These are phyloP conservation scores for Coniochaeta ligniaria DNA, from an alignment of 2,329 filamentous ascomycete genomes.

Conservation along the genomic window DNA sequence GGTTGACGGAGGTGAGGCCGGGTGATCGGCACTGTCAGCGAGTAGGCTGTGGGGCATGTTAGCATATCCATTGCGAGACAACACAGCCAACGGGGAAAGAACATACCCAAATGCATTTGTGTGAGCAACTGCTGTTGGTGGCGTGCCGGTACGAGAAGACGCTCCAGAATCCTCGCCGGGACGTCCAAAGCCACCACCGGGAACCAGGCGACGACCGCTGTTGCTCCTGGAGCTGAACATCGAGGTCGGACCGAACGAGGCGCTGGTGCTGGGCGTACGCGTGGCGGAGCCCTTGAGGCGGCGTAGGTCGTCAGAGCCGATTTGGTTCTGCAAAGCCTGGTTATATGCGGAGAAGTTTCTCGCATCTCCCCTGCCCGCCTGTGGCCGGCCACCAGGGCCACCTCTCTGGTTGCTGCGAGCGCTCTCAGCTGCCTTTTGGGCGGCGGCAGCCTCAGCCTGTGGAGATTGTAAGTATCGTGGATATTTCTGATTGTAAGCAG, in stretches of 20 bases:
- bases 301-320: slow-evolving; percentile 86
- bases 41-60: slow-evolving; percentile 38
- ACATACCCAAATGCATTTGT: slow-evolving; percentile 92
- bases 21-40: slow-evolving; percentile 55
- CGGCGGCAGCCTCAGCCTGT: slow-evolving; percentile 64
- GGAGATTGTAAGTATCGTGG: slow-evolving; percentile 14
- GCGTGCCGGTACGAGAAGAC: slow-evolving; percentile 85
- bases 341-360: slow-evolving; percentile 74
- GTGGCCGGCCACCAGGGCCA: slow-evolving; percentile 62
- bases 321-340: slow-evolving; percentile 73
- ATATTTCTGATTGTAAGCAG: not conserved
- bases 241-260: slow-evolving; percentile 72
- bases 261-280: slow-evolving; percentile 54
- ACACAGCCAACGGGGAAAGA: not conserved
- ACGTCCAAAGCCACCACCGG: slow-evolving; percentile 64
- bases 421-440: slow-evolving; percentile 73
- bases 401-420: slow-evolving; percentile 49
- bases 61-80: slow-evolving; percentile 12
- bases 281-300: slow-evolving; percentile 63
- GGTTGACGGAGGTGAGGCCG: slow-evolving; percentile 63
- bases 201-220: slow-evolving; percentile 76
- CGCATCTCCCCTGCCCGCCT: slow-evolving; percentile 68
- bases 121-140: slow-evolving; percentile 61
- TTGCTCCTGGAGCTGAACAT: slow-evolving; percentile 87
- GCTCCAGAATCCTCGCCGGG: slow-evolving; percentile 77